These are phyloP conservation scores for Gnomoniopsis smithogilvyi DNA, from an alignment of 2,329 filamentous ascomycete species.

Conservation along the genomic window DNA sequence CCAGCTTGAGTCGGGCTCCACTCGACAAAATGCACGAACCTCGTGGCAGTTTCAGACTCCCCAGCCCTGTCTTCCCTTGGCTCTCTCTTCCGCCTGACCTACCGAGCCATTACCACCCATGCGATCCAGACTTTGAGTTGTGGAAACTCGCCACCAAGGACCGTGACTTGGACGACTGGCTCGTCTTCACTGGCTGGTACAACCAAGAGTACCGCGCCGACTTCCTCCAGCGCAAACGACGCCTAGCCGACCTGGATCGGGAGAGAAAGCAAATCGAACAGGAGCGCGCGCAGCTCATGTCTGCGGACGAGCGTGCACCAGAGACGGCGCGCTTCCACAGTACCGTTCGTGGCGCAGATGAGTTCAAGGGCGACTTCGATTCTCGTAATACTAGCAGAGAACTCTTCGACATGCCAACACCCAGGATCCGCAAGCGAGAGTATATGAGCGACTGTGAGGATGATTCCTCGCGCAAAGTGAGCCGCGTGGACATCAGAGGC, in stretches of 20 bases:
- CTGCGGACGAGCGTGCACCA: neutral
- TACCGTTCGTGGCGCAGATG: neutral
- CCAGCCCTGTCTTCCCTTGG: too few relatives aligned
- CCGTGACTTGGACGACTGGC: constrained; percentile 5
- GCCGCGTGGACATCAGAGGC: neutral
- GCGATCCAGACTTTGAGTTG: neutral
- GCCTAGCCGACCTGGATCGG: constrained; percentile 2
- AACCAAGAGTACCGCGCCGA: neutral
- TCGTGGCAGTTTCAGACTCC: too few relatives aligned
- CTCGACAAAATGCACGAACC: too few relatives aligned
- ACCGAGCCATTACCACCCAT: too few relatives aligned
- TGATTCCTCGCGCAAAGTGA: neutral
- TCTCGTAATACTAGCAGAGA: neutral
- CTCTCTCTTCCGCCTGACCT: too few relatives aligned
- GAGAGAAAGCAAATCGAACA: neutral
- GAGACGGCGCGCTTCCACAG: neutral
- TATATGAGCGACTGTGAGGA: neutral
- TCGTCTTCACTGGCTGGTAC: constrained; percentile 3
- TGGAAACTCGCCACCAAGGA: neutral
- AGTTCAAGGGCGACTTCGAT: neutral
- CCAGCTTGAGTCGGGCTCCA: too few relatives aligned
- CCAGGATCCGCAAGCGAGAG: neutral
- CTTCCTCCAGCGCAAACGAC: constrained; percentile 2
- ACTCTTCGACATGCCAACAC: neutral
- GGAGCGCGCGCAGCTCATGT: neutral